Evolutionary conservation across 1,139 yeast genomes (phyloP).

Genomic region (Chernovozyma sophiae-reginae): DNA sequence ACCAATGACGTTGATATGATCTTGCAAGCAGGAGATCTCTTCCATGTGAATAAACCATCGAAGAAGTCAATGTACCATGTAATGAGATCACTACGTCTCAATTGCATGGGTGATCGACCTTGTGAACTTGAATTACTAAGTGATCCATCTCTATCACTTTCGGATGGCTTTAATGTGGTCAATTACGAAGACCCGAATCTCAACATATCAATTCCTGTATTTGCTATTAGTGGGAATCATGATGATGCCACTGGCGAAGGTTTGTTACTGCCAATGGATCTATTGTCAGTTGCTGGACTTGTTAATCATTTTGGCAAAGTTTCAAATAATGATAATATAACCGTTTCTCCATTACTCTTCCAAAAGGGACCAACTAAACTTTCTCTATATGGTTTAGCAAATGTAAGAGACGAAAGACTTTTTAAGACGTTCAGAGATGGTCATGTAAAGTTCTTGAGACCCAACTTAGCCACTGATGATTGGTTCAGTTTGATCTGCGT

Average conservation of each 20-base stretch:
- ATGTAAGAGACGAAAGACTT: constrained; percentile 84
- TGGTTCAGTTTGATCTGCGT: constrained; percentile 88
- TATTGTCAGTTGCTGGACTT: constrained; percentile 76
- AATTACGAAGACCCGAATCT: constrained; percentile 89
- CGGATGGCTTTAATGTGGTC: constrained; percentile 56
- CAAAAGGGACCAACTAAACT: constrained; percentile 79
- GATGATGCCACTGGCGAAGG: constrained; percentile 95
- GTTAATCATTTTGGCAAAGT: constrained; percentile 89
- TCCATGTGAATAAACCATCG: constrained; percentile 85
- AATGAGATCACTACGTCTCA: constrained; percentile 61
- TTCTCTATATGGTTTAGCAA: constrained; percentile 86
- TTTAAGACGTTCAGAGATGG: constrained; percentile 80
- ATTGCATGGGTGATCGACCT: constrained; percentile 84
- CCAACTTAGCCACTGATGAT: constrained; percentile 51
- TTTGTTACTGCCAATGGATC: constrained; percentile 81
- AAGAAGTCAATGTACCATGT: constrained; percentile 86
- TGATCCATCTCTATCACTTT: constrained; percentile 57
- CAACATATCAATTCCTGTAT: constrained; percentile 87
- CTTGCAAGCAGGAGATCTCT: constrained; percentile 88
- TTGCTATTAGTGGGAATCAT: constrained; percentile 94
- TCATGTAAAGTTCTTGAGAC: constrained; percentile 72
- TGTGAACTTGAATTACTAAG: constrained; percentile 81
- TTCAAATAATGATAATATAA: constrained; percentile 68
- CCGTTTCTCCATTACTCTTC: constrained; percentile 72
- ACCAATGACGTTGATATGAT: constrained; percentile 81